phyloP scores from a whole-genome alignment of 176 grass and related monocot genomes.

The Rhipidocladum racemiflorum region DNA sequence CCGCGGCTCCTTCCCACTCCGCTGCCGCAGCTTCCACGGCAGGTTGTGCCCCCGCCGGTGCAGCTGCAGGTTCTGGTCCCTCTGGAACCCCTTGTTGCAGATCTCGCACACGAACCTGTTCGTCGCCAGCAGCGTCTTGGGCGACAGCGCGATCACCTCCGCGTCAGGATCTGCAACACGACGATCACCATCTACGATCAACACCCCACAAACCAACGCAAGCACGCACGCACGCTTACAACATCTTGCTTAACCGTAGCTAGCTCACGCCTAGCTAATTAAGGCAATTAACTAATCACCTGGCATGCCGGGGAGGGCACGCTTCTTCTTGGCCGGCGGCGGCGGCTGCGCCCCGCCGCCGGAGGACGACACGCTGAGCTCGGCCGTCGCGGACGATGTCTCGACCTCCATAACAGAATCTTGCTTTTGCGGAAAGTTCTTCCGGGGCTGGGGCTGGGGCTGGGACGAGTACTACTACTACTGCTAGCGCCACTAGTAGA shows the following conservation, averaged over 20 bases:
- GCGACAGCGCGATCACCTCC: slow-evolving; percentile 93
- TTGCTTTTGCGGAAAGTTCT: slow-evolving; percentile 11
- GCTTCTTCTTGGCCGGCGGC: slow-evolving; percentile 75
- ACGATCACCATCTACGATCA: background rate
- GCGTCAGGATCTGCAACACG: slow-evolving; percentile 79
- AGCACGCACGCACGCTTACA: background rate
- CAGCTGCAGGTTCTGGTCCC: slow-evolving; percentile 98
- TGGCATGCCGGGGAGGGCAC: slow-evolving; percentile 96
- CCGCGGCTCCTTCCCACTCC: slow-evolving; percentile 68
- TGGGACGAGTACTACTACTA: background rate
- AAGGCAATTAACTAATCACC: slow-evolving; percentile 37
- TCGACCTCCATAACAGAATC: slow-evolving; percentile 63
- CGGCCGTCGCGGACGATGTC: slow-evolving; percentile 51
- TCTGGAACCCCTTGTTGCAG: slow-evolving; percentile 98
- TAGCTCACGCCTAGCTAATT: background rate
- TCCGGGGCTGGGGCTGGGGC: background rate
- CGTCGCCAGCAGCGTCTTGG: slow-evolving; percentile 89
- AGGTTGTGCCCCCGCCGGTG: slow-evolving; percentile 94
- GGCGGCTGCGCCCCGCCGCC: slow-evolving; percentile 25
- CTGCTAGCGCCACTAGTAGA: background rate
- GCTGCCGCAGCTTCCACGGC: slow-evolving; percentile 95
- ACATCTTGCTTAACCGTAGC: background rate
- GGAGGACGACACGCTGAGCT: slow-evolving; percentile 67
- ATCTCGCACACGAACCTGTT: slow-evolving; percentile 99
- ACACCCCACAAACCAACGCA: background rate